A percentile compares a stretch with the other conserved stretches of the same genome.
phyloP scores from a whole-genome alignment of 805 yeast species.

The Dipodascopsis uninucleata region DNA sequence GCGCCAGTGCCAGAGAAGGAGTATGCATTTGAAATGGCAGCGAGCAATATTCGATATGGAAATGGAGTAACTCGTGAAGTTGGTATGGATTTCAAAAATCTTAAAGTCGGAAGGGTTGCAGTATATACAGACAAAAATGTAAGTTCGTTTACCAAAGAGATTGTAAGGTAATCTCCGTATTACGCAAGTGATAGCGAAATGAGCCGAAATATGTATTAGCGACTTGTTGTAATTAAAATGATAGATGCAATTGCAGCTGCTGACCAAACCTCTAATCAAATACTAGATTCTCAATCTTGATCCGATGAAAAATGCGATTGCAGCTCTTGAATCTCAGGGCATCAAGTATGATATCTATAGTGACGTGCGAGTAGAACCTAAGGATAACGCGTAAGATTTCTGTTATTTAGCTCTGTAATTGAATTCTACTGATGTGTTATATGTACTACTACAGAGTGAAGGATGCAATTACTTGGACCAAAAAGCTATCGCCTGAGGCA shows the following conservation, averaged over 20 bases:
- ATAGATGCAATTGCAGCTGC: background rate
- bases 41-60: conserved; percentile 41
- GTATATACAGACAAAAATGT: conserved; percentile 38
- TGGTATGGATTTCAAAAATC: conserved; percentile 39
- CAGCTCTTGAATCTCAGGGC: conserved; percentile 37
- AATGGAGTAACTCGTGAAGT: conserved; percentile 40
- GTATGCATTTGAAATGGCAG: conserved; percentile 43
- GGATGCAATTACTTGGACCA: conserved; percentile 40
- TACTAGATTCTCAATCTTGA: conserved; percentile 30
- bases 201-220: background rate
- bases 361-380: conserved; percentile 41
- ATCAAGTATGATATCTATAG: conserved; percentile 37
- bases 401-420: background rate
- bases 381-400: conserved; percentile 30
- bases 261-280: background rate
- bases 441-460: conserved; percentile 31
- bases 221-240: background rate
- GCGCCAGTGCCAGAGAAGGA: conserved; percentile 31
- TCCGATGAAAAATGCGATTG: conserved; percentile 36
- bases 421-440: background rate
- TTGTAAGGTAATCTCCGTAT: background rate
- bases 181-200: too few species aligned
- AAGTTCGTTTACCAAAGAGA: background rate
- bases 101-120: conserved; percentile 37
- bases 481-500: conserved; percentile 38